phyloP scores from a whole-genome alignment of 345 rosid genomes.

The Ceriops zippeliana region DNA sequence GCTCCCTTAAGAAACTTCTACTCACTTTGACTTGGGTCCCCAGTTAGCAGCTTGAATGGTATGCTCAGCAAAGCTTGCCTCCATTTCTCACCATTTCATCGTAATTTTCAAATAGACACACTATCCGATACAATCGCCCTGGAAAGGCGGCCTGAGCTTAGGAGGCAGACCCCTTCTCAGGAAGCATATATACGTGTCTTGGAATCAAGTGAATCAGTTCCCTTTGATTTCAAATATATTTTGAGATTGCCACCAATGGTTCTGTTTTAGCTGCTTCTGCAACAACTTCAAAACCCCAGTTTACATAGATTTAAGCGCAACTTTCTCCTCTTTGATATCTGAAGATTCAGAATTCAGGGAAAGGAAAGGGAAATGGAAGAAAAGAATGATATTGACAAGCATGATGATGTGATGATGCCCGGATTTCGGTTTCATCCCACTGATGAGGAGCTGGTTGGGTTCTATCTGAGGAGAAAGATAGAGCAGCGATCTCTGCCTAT shows the following conservation, averaged over 20 bases:
- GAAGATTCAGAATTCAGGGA: conserved; percentile 5
- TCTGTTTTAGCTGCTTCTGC: conserved; percentile 1
- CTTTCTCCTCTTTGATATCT: not conserved
- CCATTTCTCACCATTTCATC: conserved; percentile 10
- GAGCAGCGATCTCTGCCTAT: conserved; percentile 61
- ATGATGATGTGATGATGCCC: conserved; percentile 73
- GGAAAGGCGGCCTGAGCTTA: conserved; percentile 37
- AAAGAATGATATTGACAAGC: conserved; percentile 45
- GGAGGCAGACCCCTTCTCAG: conserved; percentile 28
- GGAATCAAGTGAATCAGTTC: conserved; percentile 15
- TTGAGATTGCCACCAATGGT: not conserved
- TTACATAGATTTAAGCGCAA: not conserved
- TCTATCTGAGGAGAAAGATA: conserved; percentile 66
- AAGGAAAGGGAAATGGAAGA: conserved; percentile 34
- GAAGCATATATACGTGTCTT: conserved; percentile 28
- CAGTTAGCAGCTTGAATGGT: not conserved
- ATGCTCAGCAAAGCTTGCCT: conserved; percentile 3
- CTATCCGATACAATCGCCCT: conserved; percentile 24
- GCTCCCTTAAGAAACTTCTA: conserved; percentile 14
- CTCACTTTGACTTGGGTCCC: conserved; percentile 14
- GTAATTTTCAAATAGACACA: conserved; percentile 20
- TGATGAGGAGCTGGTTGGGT: conserved; percentile 88
- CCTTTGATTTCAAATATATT: conserved; percentile 1
- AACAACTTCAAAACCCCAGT: conserved; percentile 1
- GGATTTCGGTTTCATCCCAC: conserved; percentile 97